Percentiles rank a stretch among this genome's conserved stretches.
Conservation (phyloP, 768 basidiomycete genomes). For the Russula emetica region DNA sequence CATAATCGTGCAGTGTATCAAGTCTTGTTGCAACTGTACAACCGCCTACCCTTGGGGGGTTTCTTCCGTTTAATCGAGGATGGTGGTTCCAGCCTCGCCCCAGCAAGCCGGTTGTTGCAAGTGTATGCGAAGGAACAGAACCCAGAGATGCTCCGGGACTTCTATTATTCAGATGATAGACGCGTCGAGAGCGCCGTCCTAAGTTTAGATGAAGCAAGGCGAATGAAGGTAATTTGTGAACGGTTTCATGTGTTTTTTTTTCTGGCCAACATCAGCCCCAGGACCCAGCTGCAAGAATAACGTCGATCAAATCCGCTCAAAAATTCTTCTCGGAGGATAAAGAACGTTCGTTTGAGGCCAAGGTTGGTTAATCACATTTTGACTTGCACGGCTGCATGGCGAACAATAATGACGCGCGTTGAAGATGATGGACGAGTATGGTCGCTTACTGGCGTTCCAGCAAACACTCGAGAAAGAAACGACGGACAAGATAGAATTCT, state of each 20-base stretch:
- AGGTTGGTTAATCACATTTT: conserved; percentile 44
- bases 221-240: conserved; percentile 49
- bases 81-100: conserved; percentile 66
- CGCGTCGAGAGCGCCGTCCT: conserved; percentile 90
- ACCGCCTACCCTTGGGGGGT: conserved; percentile 75
- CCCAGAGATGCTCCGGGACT: conserved; percentile 87
- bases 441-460: conserved; percentile 70
- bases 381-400: background rate
- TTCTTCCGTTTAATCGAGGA: conserved; percentile 96
- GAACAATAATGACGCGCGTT: conserved; percentile 1
- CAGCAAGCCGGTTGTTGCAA: conserved; percentile 77
- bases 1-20: conserved; percentile 66
- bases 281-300: conserved; percentile 70
- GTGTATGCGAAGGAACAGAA: conserved; percentile 90
- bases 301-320: conserved; percentile 73
- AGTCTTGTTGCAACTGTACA: conserved; percentile 83
- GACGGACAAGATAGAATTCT: conserved; percentile 71
- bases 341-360: conserved; percentile 85
- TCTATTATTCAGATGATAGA: conserved; percentile 96
- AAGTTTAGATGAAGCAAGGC: conserved; percentile 74
- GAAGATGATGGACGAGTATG: conserved; percentile 90
- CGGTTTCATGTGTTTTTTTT: background rate
- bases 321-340: conserved; percentile 96
- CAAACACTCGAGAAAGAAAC: conserved; percentile 85
- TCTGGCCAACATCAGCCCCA: conserved; percentile 32